Percentiles rank a stretch among this genome's conserved stretches.
phyloP scores from a whole-genome alignment of 768 basidiomycete genomes.

The Hygrocybe punicea region DNA sequence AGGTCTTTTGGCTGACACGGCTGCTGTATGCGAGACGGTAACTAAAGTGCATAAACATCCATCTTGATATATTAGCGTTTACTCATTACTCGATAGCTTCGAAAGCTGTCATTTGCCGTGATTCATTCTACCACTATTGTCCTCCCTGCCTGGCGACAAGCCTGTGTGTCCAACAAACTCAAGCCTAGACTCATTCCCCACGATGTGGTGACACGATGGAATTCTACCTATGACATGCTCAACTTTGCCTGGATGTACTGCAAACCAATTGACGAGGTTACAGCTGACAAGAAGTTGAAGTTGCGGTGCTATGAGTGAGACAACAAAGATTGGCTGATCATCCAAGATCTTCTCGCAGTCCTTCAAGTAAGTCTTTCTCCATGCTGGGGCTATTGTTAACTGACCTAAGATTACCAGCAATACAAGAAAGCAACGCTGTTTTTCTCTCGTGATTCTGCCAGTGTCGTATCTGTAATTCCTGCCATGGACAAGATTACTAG shows the following conservation, averaged over 20 bases:
- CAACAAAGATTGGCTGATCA: constrained; percentile 24
- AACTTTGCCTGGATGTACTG: constrained; percentile 26
- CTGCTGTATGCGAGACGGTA: not conserved
- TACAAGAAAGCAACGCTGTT: constrained; percentile 23
- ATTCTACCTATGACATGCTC: too few species aligned
- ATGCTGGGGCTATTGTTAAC: not conserved
- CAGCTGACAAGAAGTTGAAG: constrained; percentile 8
- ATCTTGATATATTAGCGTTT: not conserved
- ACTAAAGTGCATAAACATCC: constrained; percentile 1
- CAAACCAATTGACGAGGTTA: constrained; percentile 21
- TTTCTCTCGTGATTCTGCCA: constrained; percentile 22
- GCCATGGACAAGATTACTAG: constrained; percentile 34
- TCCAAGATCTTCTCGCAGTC: constrained; percentile 21
- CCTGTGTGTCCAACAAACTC: constrained; percentile 8
- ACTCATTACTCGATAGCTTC: constrained; percentile 15
- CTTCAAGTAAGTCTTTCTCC: constrained; percentile 18
- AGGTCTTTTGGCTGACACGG: not conserved
- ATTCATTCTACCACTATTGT: constrained; percentile 28
- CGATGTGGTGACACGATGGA: too few species aligned
- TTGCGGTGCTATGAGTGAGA: constrained; percentile 16
- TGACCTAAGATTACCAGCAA: constrained; percentile 14
- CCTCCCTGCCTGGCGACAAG: constrained; percentile 28
- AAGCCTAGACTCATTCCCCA: too few species aligned
- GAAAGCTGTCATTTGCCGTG: constrained; percentile 20
- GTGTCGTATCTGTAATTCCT: constrained; percentile 27